Conservation (phyloP, 495 filamentous ascomycete genomes). For the Tuber aestivum region DNA sequence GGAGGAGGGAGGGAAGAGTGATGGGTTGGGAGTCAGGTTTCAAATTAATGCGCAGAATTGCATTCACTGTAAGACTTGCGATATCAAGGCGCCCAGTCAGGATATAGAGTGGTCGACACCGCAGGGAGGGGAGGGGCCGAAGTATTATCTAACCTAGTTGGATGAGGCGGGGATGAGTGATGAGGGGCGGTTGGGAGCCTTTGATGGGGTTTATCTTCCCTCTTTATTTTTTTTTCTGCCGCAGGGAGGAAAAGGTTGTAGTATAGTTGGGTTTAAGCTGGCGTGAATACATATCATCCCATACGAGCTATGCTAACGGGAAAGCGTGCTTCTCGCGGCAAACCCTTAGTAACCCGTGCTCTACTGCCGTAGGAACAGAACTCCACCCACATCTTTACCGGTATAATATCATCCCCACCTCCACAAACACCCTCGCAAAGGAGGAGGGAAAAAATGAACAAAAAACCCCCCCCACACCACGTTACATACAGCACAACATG, state of each 20-base stretch:
- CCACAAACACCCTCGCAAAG: background rate
- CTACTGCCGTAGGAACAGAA: background rate
- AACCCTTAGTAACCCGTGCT: background rate
- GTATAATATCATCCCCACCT: background rate
- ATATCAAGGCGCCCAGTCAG: conserved; percentile 94
- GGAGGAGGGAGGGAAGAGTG: conserved; percentile 64
- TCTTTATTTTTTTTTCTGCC: background rate
- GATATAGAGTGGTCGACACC: conserved; percentile 97
- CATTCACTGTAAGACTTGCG: conserved; percentile 99
- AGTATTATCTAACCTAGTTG: conserved; percentile 81
- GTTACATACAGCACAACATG: background rate
- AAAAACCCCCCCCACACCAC: background rate
- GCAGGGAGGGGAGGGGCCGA: conserved; percentile 92
- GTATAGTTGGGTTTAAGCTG: background rate
- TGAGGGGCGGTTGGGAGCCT: background rate
- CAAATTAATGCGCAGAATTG: conserved; percentile 98
- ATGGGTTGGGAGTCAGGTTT: conserved; percentile 69
- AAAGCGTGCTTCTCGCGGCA: background rate
- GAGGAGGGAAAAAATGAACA: background rate
- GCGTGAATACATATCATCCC: background rate
- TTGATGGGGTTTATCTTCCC: background rate
- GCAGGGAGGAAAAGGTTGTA: background rate
- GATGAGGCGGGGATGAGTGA: background rate
- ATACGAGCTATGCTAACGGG: background rate
- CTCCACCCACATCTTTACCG: background rate